Evolutionary conservation across 352 stramenopile species (phyloP).

Genomic region (Hyaloperonospora brassicae): DNA sequence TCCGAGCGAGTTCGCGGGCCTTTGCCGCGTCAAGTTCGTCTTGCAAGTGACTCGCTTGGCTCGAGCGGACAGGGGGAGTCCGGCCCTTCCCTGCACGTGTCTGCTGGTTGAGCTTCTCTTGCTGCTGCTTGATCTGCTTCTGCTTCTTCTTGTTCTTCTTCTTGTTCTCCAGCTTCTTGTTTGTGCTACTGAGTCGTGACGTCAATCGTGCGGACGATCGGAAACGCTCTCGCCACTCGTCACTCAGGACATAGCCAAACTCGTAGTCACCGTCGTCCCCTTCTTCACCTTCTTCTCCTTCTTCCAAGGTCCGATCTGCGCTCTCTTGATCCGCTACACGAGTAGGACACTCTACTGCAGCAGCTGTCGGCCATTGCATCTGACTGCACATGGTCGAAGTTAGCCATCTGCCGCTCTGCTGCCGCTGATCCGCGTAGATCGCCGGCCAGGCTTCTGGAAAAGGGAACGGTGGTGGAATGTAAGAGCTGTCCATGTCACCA

Average conservation of each 20-base stretch:
- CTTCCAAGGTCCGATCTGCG: neutral
- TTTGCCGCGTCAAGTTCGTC: conserved; percentile 35
- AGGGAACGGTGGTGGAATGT: conserved; percentile 70
- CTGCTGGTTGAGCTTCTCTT: conserved; percentile 18
- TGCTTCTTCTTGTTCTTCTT: conserved; percentile 7
- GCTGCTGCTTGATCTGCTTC: conserved; percentile 8
- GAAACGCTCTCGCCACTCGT: conserved; percentile 62
- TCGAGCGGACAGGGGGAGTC: conserved; percentile 9
- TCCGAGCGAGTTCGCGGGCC: conserved; percentile 24
- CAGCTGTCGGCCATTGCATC: neutral
- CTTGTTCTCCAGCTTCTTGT: conserved; percentile 2
- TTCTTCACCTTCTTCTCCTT: conserved; percentile 6
- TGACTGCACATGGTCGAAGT: conserved; percentile 21
- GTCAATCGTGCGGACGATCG: conserved; percentile 17
- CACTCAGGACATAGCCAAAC: conserved; percentile 60
- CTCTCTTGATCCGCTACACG: neutral
- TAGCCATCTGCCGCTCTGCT: conserved; percentile 37
- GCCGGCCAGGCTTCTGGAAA: conserved; percentile 60
- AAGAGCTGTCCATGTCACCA: conserved; percentile 24
- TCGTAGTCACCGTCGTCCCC: conserved; percentile 47
- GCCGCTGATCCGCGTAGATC: conserved; percentile 31
- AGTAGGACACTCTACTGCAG: conserved; percentile 1
- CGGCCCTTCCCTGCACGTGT: neutral
- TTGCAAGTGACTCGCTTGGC: conserved; percentile 30
- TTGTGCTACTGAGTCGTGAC: conserved; percentile 7